Conservation (phyloP, 2,329 filamentous ascomycete species). For the Fusarium denticulatum region DNA sequence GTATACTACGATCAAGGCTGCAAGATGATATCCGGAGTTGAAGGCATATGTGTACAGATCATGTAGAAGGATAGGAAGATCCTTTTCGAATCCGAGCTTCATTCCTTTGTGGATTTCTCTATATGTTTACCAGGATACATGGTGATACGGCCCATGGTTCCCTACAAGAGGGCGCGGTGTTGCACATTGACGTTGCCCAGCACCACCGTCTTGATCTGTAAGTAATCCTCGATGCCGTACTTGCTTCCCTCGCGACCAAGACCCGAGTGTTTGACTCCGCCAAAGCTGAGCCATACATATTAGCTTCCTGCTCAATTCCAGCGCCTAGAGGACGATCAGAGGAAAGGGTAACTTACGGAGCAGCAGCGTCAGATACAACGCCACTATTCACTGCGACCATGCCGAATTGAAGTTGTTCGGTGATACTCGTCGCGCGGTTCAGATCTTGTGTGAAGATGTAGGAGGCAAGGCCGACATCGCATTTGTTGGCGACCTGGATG, state of each 20-base stretch:
- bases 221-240: constrained; percentile 69
- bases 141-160: no score
- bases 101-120: no score
- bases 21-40: no score
- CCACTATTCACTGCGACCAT: constrained; percentile 75
- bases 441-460: constrained; percentile 76
- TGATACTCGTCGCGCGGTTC: constrained; percentile 70
- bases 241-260: constrained; percentile 70
- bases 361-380: constrained; percentile 45
- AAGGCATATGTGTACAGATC: no score
- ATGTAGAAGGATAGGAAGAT: no score
- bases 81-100: no score
- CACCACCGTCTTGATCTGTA: constrained; percentile 61
- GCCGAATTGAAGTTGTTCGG: constrained; percentile 74
- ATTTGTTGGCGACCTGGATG: constrained; percentile 63
- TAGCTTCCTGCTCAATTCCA: not conserved
- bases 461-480: constrained; percentile 70
- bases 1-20: no score
- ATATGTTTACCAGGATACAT: no score
- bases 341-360: constrained; percentile 37
- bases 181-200: not conserved
- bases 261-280: constrained; percentile 70
- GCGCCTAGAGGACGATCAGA: constrained; percentile 18
- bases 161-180: not conserved
- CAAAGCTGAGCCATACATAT: constrained; percentile 53